A percentile compares a stretch with the other conserved stretches of the same genome.
phyloP scores from a whole-genome alignment of 352 stramenopile genomes.

The Pythium oligandrum region DNA sequence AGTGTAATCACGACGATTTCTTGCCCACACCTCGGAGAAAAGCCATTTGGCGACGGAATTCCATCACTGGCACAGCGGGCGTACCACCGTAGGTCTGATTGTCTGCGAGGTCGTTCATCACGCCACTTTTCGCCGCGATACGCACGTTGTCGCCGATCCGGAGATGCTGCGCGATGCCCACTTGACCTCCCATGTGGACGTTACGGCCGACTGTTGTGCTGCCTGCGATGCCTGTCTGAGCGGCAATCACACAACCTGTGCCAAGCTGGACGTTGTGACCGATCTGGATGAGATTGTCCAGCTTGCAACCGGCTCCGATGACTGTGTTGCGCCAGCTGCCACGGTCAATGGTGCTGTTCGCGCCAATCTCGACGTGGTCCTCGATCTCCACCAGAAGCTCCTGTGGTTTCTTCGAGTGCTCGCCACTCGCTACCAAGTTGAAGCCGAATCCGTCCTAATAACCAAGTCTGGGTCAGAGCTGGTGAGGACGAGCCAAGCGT shows the following conservation, averaged over 20 bases:
- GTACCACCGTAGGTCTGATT: conserved; percentile 61
- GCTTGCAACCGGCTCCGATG: conserved; percentile 64
- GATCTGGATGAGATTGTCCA: conserved; percentile 87
- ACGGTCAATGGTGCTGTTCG: conserved; percentile 77
- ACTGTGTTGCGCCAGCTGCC: conserved; percentile 83
- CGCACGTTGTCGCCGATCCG: conserved; percentile 75
- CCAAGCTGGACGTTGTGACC: conserved; percentile 84
- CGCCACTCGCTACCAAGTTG: conserved; percentile 40
- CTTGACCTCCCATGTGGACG: conserved; percentile 77
- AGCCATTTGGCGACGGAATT: conserved; percentile 70
- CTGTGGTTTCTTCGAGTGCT: conserved; percentile 81
- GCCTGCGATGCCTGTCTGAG: conserved; percentile 77
- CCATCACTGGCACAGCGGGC: conserved; percentile 73
- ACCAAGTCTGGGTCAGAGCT: no score
- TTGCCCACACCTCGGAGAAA: conserved; percentile 42
- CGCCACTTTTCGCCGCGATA: conserved; percentile 82
- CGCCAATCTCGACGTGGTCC: conserved; percentile 81
- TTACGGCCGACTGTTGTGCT: conserved; percentile 74
- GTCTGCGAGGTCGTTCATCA: conserved; percentile 65
- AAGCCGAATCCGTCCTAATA: conserved; percentile 79
- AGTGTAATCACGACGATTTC: conserved; percentile 14
- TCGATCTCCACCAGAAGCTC: conserved; percentile 71
- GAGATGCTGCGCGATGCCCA: conserved; percentile 80
- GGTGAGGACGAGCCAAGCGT: no score
- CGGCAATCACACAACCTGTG: conserved; percentile 62